Conservation (phyloP, 768 basidiomycete species). For the Suillus hirtellus region DNA sequence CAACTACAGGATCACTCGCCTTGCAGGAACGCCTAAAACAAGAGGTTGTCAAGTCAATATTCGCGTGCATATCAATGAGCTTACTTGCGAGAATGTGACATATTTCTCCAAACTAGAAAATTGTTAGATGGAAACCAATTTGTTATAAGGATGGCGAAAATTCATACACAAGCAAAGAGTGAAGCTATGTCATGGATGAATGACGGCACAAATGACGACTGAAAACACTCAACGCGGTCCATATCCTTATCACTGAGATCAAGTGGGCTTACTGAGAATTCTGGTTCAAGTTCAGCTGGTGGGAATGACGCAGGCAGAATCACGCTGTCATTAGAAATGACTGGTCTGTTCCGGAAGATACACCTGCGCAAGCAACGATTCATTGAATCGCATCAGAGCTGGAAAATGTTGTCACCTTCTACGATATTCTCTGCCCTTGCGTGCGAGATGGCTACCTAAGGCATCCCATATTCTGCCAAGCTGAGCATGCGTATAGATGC, state of each 20-base stretch:
- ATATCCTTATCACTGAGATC: constrained; percentile 45
- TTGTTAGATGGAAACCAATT: constrained; percentile 38
- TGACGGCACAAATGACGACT: neutral
- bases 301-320: constrained; percentile 56
- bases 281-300: constrained; percentile 29
- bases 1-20: constrained; percentile 15
- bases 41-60: neutral
- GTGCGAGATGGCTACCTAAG: constrained; percentile 41
- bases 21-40: constrained; percentile 22
- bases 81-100: constrained; percentile 29
- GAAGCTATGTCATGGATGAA: constrained; percentile 40
- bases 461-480: constrained; percentile 49
- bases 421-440: constrained; percentile 53
- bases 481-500: constrained; percentile 50
- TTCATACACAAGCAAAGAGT: constrained; percentile 58
- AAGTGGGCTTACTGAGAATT: constrained; percentile 23
- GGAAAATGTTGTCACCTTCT: constrained; percentile 38
- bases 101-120: constrained; percentile 40
- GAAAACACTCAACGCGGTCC: constrained; percentile 41
- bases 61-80: neutral
- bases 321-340: constrained; percentile 40
- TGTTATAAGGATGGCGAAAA: neutral
- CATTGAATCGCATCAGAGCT: neutral
- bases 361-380: constrained; percentile 38
- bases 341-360: constrained; percentile 39